phyloP scores from a whole-genome alignment of 2,329 filamentous ascomycete species.

The Sporothrix pseudoabietina region DNA sequence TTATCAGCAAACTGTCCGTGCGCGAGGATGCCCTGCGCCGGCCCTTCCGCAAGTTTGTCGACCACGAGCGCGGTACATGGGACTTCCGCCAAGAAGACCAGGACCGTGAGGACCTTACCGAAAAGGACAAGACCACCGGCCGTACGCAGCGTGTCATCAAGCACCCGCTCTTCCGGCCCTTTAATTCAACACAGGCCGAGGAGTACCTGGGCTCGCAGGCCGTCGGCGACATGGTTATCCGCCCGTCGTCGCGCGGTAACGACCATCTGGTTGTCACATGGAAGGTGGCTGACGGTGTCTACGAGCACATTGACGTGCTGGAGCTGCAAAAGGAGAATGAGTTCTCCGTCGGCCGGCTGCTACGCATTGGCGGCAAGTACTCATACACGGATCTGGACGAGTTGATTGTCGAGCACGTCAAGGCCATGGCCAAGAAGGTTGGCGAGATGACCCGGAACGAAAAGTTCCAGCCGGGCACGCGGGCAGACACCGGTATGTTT shows the following conservation, averaged over 20 bases:
- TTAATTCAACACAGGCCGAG: constrained; percentile 89
- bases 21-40: constrained; percentile 77
- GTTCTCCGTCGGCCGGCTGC: constrained; percentile 83
- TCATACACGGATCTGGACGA: constrained; percentile 96
- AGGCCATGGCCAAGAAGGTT: constrained; percentile 96
- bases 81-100: constrained; percentile 78
- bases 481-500: constrained; percentile 78
- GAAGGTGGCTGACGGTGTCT: constrained; percentile 97
- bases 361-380: constrained; percentile 85
- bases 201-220: constrained; percentile 87
- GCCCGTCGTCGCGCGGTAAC: constrained; percentile 90
- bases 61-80: constrained; percentile 81
- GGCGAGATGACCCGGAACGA: constrained; percentile 94
- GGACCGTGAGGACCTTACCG: constrained; percentile 79
- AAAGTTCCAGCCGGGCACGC: constrained; percentile 83
- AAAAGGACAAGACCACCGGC: constrained; percentile 82
- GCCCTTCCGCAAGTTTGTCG: constrained; percentile 68
- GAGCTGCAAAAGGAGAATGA: constrained; percentile 97
- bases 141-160: constrained; percentile 95
- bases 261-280: constrained; percentile 96
- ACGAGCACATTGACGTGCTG: constrained; percentile 95
- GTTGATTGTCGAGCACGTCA: constrained; percentile 93
- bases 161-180: constrained; percentile 91
- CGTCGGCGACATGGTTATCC: constrained; percentile 88
- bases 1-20: constrained; percentile 80